Evolutionary conservation across 176 grass and related monocot genomes (phyloP).

Genomic region (Triticum dicoccoides): DNA sequence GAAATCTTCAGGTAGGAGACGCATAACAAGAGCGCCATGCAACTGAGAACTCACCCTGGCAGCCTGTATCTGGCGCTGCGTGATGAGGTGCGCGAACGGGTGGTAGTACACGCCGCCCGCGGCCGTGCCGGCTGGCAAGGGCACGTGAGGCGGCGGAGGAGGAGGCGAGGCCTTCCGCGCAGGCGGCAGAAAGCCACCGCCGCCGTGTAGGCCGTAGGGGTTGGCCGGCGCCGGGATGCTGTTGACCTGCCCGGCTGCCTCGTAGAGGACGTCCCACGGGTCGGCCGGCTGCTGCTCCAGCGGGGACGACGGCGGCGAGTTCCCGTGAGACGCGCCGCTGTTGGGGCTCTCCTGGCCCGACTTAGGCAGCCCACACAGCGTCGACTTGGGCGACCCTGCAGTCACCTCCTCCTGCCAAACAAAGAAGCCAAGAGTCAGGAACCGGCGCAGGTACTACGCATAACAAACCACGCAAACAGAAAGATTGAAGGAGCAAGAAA

Average conservation of each 20-base stretch:
- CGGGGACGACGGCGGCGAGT: slow-evolving; percentile 75
- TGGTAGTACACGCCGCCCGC: slow-evolving; percentile 31
- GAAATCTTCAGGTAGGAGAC: background rate
- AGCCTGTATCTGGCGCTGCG: slow-evolving; percentile 66
- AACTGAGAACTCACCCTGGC: slow-evolving; percentile 46
- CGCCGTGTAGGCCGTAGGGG: background rate
- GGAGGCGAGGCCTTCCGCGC: slow-evolving; percentile 23
- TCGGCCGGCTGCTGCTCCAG: slow-evolving; percentile 46
- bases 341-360: slow-evolving; percentile 64
- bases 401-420: slow-evolving; percentile 15
- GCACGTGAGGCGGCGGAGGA: slow-evolving; percentile 3
- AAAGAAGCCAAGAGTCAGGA: background rate
- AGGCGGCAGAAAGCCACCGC: background rate
- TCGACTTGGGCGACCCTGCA: slow-evolving; percentile 74
- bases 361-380: slow-evolving; percentile 44
- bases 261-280: slow-evolving; percentile 58
- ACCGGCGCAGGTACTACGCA: background rate
- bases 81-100: slow-evolving; percentile 37
- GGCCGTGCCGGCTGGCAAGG: background rate
- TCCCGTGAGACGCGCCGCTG: slow-evolving; percentile 51
- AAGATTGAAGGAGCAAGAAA: background rate
- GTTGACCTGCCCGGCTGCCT: slow-evolving; percentile 62
- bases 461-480: background rate
- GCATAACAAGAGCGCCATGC: background rate
- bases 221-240: slow-evolving; percentile 5